Base-by-base conservation (phyloP, 305 asterid species). In the Fraxinus albicans region DNA sequence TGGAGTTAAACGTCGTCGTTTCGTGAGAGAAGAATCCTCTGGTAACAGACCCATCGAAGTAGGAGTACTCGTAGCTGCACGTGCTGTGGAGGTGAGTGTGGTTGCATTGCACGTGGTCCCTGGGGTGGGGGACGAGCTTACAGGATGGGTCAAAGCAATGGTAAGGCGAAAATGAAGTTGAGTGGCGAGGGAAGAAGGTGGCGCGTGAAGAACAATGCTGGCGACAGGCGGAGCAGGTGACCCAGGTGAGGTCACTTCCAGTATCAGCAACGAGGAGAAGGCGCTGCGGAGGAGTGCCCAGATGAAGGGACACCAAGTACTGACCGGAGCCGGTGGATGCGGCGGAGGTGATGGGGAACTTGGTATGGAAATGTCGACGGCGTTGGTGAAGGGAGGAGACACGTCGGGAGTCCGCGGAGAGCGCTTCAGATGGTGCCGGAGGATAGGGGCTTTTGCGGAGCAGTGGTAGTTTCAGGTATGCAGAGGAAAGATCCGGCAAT, bases 171-270 rank as follows among this genome's bases (percentile, higher is more conserved):
- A 93, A 94, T 4, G 98, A 84, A 77, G 90, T 73, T 9, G 98
- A 94, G 36, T 60, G 93, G 77, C 97, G 97, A 25, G 97, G 94
- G 81, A 84, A 79, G 88, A 92, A 89, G 3, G 91, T 23, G 88
- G 89, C 82, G 25, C 85, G 90, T 9, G 87, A 76, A 53, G 89
- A 82, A 87, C 89, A 75, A 6, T 84, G 80, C 87, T 91, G 84
- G 6, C 88, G 80, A 89, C 97, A 93, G 31, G 97, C 91, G 69
- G 98, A 93, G 92, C 98, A 94, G 1, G 88, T 79, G 27, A 92
- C 97, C 98, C 98, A 94, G 50, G 92, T 87, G 79, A 94, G 93
- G 74, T 94, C 98, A 85, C 98, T 94, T n/a, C 98, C 98, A 25
- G 97, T 94, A 42, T 94, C 98, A 1, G 94, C 94, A 21, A 93